Evolutionary conservation across 2,329 filamentous ascomycete species (phyloP).

Genomic region (Tolypocladium endophyticum): DNA sequence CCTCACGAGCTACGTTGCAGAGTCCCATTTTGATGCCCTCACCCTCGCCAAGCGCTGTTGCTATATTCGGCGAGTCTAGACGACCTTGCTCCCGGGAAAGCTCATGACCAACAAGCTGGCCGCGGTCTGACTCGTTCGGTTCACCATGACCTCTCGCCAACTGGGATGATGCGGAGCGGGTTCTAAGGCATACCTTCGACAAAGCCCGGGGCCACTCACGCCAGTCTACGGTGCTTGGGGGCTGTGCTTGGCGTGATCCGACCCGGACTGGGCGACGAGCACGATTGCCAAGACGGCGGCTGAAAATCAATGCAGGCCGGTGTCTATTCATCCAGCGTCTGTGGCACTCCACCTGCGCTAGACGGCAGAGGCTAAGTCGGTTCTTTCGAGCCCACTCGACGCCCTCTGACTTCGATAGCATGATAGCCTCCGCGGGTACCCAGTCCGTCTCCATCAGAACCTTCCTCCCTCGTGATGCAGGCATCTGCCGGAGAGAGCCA

Average conservation of each 20-base stretch:
- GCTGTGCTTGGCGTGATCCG: neutral
- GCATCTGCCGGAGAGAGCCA: neutral
- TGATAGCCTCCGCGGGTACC: neutral
- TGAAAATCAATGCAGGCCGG: neutral
- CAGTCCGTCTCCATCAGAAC: neutral
- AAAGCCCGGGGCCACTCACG: neutral
- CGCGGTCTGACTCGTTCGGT: neutral
- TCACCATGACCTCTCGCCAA: neutral
- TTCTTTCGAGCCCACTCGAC: neutral
- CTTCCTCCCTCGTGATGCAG: neutral
- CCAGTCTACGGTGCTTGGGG: neutral
- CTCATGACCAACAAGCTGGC: neutral
- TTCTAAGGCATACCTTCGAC: neutral
- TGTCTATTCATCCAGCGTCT: neutral
- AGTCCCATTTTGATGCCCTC: neutral
- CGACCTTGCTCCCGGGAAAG: neutral
- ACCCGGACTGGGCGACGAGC: neutral
- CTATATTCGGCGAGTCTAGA: neutral
- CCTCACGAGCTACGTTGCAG: neutral
- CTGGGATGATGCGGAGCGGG: neutral
- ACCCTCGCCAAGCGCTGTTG: neutral
- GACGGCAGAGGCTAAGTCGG: neutral
- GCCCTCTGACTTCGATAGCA: neutral
- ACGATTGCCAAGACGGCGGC: neutral
- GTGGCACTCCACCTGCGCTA: neutral